phyloP scores from a whole-genome alignment of 139 green algal species.

The Auxenochlorella protothecoides region DNA sequence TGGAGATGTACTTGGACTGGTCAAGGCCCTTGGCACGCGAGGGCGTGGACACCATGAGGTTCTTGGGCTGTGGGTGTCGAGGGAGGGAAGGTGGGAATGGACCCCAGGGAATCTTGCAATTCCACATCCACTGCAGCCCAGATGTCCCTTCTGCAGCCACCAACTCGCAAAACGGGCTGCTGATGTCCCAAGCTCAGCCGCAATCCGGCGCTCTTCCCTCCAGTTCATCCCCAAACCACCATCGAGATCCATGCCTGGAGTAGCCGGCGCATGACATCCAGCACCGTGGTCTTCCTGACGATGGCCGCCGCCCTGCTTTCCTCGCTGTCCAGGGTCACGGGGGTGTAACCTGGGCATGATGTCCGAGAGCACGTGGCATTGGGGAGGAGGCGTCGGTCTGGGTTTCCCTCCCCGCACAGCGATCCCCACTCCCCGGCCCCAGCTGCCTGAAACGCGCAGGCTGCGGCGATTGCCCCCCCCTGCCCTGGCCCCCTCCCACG shows the following conservation, averaged over 20 bases:
- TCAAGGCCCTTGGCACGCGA: conserved; percentile 69
- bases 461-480: no score
- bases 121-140: no score
- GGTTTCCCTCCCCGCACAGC: background rate
- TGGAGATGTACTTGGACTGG: conserved; percentile 89
- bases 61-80: conserved; percentile 65
- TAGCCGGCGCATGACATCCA: conserved; percentile 95
- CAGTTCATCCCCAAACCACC: background rate
- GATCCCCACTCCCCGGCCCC: background rate
- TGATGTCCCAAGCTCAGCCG: no score
- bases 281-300: conserved; percentile 82
- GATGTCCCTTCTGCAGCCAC: no score
- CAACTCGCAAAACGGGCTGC: no score
- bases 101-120: no score
- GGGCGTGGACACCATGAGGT: conserved; percentile 86
- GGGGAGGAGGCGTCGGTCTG: background rate
- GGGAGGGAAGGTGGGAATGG: background rate
- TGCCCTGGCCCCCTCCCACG: no score
- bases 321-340: conserved; percentile 65
- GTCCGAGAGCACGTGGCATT: background rate
- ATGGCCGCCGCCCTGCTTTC: conserved; percentile 7
- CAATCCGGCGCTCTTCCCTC: no score
- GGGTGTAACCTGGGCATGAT: conserved; percentile 88
- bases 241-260: conserved; percentile 44
- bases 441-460: no score